Evolutionary conservation across 1,139 yeast genomes (phyloP).

Genomic region (Hanseniaspora sp.): DNA sequence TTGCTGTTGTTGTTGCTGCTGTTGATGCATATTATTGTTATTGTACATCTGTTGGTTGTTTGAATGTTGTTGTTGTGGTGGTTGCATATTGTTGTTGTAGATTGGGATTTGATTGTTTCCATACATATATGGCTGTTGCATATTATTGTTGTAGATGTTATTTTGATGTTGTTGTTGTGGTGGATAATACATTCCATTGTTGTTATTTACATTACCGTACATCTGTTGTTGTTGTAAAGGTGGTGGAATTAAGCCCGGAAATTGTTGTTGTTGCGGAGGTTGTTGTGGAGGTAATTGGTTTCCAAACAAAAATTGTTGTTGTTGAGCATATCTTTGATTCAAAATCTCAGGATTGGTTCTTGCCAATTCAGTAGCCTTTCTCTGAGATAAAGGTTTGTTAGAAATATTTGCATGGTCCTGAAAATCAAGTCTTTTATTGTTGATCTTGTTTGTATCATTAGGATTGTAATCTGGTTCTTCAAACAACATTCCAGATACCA

Average conservation of each 20-base stretch:
- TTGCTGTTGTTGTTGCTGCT: conserved; percentile 33
- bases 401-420: conserved; percentile 15
- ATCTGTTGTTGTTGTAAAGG: conserved; percentile 18
- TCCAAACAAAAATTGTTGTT: conserved; percentile 11
- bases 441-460: conserved; percentile 77
- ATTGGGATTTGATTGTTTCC: conserved; percentile 1
- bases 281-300: neutral
- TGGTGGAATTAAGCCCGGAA: conserved; percentile 4
- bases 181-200: conserved; percentile 1
- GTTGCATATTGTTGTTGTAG: conserved; percentile 22
- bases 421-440: conserved; percentile 14
- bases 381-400: conserved; percentile 13
- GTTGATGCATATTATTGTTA: conserved; percentile 24
- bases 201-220: neutral
- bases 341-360: conserved; percentile 14
- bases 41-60: conserved; percentile 22
- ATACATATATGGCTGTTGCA: conserved; percentile 17
- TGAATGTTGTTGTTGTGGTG: conserved; percentile 23
- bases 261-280: neutral
- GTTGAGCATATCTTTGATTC: conserved; percentile 15
- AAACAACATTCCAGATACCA: conserved; percentile 68
- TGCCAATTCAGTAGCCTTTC: conserved; percentile 14
- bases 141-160: neutral
- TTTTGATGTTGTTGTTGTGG: neutral
- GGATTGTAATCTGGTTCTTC: conserved; percentile 93